Evolutionary conservation across 352 stramenopile genomes (phyloP), one percentile per base, ranked within the genome.

Genomic region (Pythium coloratum): DNA sequence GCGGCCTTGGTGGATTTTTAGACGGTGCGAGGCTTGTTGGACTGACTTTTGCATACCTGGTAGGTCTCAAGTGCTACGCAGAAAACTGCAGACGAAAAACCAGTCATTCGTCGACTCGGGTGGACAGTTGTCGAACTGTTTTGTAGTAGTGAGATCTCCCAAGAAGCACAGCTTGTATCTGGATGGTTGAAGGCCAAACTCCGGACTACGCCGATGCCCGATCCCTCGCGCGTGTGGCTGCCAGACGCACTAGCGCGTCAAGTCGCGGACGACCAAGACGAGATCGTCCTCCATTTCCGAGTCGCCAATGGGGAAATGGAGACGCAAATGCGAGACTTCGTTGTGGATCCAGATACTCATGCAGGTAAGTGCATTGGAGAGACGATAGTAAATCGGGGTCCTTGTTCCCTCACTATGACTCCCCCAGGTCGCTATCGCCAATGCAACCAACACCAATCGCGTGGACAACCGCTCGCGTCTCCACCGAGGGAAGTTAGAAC

Each of bases 41-140:
- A 44, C 8, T 34, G 16, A 42, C 3, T 33, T 18, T 2, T 28
- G 18, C 2, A 12, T 4, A 49, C 14, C 6, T n/a, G 4, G 32
- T 42, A 72, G 44, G 36, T 65, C 20, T 70, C 56, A 2, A 64
- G 53, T 36, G 20, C 51, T 5, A 47, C 26, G 3, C 26, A 51
- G 30, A 16, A 33, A 28, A n/a, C 12, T 33, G 30, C 36, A 20
- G 30, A 36, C 1, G 32, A 34, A 18, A 63, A 66, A n/a, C 32
- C 67, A 12, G 38, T 18, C 16, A 8, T 60, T 9, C 46, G 62
- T 10, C 63, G 59, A 3, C 55, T 78, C 9, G 74, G 74, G 1
- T 81, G 75, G 75, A 70, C 65, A 0, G 69, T 53, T 14, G 1
- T 81, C 14, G 46, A 78, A 20, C 38, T 81, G 0, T 81, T 81